Evolutionary conservation across 2,329 filamentous ascomycete genomes (phyloP), one percentile per base, ranked within the genome.

Genomic region (Talaromyces atroroseus): DNA sequence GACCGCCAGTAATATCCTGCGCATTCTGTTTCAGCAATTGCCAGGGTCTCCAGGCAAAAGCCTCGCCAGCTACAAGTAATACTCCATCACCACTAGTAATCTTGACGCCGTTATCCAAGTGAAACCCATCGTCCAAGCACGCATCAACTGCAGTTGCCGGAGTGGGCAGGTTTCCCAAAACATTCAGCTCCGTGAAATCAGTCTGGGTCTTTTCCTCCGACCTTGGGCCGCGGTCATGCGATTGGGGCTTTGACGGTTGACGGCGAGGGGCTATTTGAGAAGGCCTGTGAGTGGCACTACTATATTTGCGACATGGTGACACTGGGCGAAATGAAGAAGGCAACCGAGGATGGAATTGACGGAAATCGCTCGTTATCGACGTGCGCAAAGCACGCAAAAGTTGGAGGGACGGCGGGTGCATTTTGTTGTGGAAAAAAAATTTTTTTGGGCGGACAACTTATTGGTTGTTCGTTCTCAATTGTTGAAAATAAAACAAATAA

Each of bases 1-100:
- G 51, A 66, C 72, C 66, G 63, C 2, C 38, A 72, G 32, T 20
- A 20, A 5, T 29, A 18, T 58, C 48, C n/a, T 29, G 14, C 2
- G 18, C 65, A 66, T 70, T 65, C 63, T 16, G 8, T 36, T 71
- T 58, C 61, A 58, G 36, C 59, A 61, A 72, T 59, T 82, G 73
- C 90, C 92, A 96, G 4, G 94, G 94, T 68, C 82, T 78, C 94
- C 94, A 99, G 51, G 79, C 75, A 70, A 96, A 97, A 0, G 87
- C 91, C 72, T 97, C 91, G 5, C 92, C 92, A 42, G 85, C 87
- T 1, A 96, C 81, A 5, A 99, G 79, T 60, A 99, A 69, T 24
- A 91, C 82, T 0, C 90, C 92, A 52, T 83, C 80, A 0, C 87
- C 86, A 47, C 83, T 83, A 1, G 77, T 75, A 29, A 95, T 83